These are phyloP conservation scores for Chimonanthus salicifolius DNA, from an alignment of 164 flowering plant species.

Conservation along the genomic window DNA sequence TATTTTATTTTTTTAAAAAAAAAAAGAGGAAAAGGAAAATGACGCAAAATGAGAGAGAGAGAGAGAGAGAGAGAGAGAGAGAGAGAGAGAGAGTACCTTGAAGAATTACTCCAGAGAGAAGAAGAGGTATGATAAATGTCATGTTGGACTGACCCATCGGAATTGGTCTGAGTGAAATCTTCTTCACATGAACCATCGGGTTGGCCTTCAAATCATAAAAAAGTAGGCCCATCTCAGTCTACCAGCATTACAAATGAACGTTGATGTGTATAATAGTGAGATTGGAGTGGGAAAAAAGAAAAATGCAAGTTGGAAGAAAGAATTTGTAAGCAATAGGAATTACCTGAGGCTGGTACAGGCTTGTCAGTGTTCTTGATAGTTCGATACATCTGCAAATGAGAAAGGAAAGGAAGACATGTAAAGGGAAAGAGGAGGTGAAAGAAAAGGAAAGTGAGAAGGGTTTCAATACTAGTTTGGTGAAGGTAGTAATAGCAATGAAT, in stretches of 20 bases:
- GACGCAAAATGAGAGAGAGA: neutral
- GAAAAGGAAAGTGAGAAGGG: neutral
- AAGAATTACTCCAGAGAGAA: conserved; percentile 3
- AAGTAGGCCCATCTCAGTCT: no score
- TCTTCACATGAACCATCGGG: conserved; percentile 68
- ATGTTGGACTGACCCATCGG: conserved; percentile 29
- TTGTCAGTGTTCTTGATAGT: conserved; percentile 79
- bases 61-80: conserved; percentile 8
- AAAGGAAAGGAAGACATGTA: neutral
- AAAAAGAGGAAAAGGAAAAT: neutral
- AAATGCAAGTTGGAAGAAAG: neutral
- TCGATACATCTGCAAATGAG: conserved; percentile 67
- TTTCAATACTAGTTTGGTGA: conserved; percentile 22
- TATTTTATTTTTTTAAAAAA: neutral
- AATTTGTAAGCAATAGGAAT: conserved; percentile 34
- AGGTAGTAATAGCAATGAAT: conserved; percentile 29
- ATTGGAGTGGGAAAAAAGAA: conserved; percentile 2
- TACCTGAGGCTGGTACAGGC: conserved; percentile 78
- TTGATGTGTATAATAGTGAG: neutral
- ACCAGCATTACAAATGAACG: no score
- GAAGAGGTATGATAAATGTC: conserved; percentile 30
- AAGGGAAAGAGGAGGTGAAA: neutral
- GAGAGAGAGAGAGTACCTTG: conserved; percentile 3
- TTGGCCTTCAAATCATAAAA: conserved; percentile 23
- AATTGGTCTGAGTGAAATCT: conserved; percentile 22